Percentiles rank a stretch among this genome's conserved stretches.
Conservation (phyloP, 192 early-diverging fungal species). For the Coemansia sp. region DNA sequence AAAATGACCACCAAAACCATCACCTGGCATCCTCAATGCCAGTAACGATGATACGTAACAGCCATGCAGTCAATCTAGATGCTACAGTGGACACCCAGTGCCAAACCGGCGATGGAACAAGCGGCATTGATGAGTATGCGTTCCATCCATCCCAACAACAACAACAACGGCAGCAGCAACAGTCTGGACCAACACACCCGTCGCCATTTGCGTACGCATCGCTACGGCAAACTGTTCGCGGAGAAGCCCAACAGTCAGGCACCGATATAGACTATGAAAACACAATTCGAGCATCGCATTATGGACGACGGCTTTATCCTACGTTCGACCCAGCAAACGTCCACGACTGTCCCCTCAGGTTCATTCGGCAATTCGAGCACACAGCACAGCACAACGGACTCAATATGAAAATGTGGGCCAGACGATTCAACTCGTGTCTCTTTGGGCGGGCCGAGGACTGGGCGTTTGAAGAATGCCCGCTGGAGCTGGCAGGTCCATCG, state of each 20-base stretch:
- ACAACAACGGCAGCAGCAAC: slow-evolving; percentile 5
- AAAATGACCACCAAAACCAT: not conserved
- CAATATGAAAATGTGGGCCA: slow-evolving; percentile 45
- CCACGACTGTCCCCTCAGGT: slow-evolving; percentile 38
- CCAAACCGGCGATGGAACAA: not conserved
- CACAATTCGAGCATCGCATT: slow-evolving; percentile 34
- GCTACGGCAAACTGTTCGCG: slow-evolving; percentile 3
- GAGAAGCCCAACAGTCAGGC: not conserved
- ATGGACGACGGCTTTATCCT: slow-evolving; percentile 46
- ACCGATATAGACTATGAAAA: slow-evolving; percentile 37
- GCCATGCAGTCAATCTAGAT: slow-evolving; percentile 20
- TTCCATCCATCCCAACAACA: slow-evolving; percentile 11
- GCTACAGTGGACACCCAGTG: not conserved
- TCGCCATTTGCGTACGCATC: not conserved
- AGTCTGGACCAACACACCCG: not conserved
- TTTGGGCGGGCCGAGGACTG: slow-evolving; percentile 50
- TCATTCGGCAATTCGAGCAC: slow-evolving; percentile 50
- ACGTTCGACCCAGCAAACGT: slow-evolving; percentile 42
- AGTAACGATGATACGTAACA: slow-evolving; percentile 18
- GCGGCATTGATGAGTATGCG: slow-evolving; percentile 6
- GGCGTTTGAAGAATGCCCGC: slow-evolving; percentile 51
- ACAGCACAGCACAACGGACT: slow-evolving; percentile 52
- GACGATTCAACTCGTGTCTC: slow-evolving; percentile 46
- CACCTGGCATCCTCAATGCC: not conserved
- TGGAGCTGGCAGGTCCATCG: slow-evolving; percentile 28